Base-by-base conservation (phyloP, 73 alveolate species). In the Paramecium sexaurelia region DNA sequence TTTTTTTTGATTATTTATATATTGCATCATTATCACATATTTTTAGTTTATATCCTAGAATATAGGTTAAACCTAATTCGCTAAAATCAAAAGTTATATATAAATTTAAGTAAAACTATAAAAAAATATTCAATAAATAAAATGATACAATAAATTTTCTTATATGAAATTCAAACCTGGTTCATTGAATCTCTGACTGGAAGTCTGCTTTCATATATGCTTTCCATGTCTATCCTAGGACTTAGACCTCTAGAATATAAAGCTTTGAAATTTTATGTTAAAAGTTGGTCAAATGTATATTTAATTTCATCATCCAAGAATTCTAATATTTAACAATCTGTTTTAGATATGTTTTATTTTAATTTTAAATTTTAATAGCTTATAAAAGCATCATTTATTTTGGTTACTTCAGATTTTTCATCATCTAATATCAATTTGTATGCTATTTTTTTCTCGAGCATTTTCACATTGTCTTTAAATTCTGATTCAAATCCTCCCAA, bases 401-500 rank as follows among this genome's bases (percentile, higher is more conserved):
- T 71, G 10, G 43, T 36, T n/a, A 71, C 15, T 27, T 71, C 86
- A n/a, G 86, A 71, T 36, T 71, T 71, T 33, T 71, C 86, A 35
- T 71, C 86, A 19, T 71, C 37, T n/a, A 71, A 71, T 35, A 71
- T 71, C 11, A 71, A 71, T 71, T 71, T 29, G 5, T 71, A 71
- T 15, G 86, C 55, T 71, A 27, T 71, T 11, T 71, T 71, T 33
- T 29, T 35, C 17, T 71, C 86, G 7, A 71, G 15, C 9, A 33
- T 20, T 33, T 20, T 6, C 0, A 71, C 17, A 3, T 71, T 71
- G 32, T 71, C 17, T 71, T 71, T 3, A 71, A 36, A 29, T 11
- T 71, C 86, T 8, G 20, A 35, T 35, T 40, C 56, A 71, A 71
- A 71, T 7, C 32, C 32, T 35, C 32, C 56, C 11, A 20, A 41